phyloP scores from a whole-genome alignment of 78 protist species.

The Dictyostelium intermedium region DNA sequence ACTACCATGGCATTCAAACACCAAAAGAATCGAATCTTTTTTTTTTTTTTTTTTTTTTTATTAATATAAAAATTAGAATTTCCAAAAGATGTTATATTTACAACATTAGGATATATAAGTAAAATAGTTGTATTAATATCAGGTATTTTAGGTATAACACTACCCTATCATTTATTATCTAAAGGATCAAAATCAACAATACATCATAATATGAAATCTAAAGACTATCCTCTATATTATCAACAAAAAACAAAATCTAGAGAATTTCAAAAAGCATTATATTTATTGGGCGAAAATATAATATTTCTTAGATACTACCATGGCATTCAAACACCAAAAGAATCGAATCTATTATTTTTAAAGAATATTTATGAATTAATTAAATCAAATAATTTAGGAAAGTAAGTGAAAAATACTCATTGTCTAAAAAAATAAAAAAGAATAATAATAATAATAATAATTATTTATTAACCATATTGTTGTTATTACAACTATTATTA shows the following conservation, averaged over 20 bases:
- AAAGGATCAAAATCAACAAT: slow-evolving; percentile 42
- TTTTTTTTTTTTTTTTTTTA: no score
- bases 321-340: slow-evolving; percentile 38
- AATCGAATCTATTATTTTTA: slow-evolving; percentile 10
- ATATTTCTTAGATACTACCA: slow-evolving; percentile 22
- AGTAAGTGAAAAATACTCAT: background rate
- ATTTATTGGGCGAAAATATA: slow-evolving; percentile 45
- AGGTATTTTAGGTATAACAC: background rate
- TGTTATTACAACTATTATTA: background rate
- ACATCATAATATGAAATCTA: background rate
- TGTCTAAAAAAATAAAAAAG: background rate
- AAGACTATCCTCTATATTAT: slow-evolving; percentile 10
- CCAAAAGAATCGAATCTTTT: slow-evolving; percentile 18
- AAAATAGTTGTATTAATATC: slow-evolving; percentile 16
- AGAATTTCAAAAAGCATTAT: slow-evolving; percentile 49
- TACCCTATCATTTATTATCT: slow-evolving; percentile 13
- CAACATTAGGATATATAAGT: slow-evolving; percentile 28
- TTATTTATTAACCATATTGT: background rate
- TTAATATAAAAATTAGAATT: background rate
- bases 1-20: slow-evolving; percentile 27
- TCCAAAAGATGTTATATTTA: slow-evolving; percentile 41
- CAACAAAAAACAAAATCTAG: slow-evolving; percentile 17
- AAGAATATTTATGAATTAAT: slow-evolving; percentile 30
- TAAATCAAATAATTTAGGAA: slow-evolving; percentile 32
- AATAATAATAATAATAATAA: background rate